Evolutionary conservation across 306 rosid species (phyloP), one percentile per base, ranked within the genome.

Genomic region (Rubus parviflorus): DNA sequence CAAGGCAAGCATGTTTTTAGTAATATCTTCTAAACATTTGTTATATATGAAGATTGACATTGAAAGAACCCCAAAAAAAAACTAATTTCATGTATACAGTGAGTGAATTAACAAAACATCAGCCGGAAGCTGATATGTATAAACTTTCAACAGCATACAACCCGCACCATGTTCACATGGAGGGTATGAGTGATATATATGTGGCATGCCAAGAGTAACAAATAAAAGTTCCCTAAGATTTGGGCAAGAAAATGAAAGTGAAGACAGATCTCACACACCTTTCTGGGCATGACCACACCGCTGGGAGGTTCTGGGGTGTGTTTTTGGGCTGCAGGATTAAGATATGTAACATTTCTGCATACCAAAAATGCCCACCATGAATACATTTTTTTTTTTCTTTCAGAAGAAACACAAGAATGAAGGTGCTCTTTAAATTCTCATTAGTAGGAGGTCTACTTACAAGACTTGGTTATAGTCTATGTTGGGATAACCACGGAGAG

Each of bases 291-390:
- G 80, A 85, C 64, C 45, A 86, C 97, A 71, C 88, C 97, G 56
- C 68, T 56, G 0, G 98, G 96, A 81, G 90, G 95, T 84, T 81
- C 86, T 45, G 97, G 92, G 76, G 84, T 70, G 83, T 95, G 98
- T 68, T 78, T 80, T 72, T 89, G 97, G 38, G 20, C 68, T 54
- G 0, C 66, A 75, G 94, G 97, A 73, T 81, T 82, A 74, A 89
- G 91, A 81, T 83, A 95, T 11, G 97, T 87, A 58, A 88, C 76
- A 85, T 89, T 91, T 70, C 98, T 95, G 89, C 86, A 89, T 79
- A 63, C 30, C 75, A 84, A 57, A 73, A 82, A 74, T 74, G 74
- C 68, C 76, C 70, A 76, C 71, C 83, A 75, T 84, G 64, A 85
- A 79, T 69, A 72, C 40, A 20, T 16, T 30, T 19, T 45, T 14